phyloP scores from a whole-genome alignment of 805 yeast genomes.

The Hanseniaspora valbyensis region DNA sequence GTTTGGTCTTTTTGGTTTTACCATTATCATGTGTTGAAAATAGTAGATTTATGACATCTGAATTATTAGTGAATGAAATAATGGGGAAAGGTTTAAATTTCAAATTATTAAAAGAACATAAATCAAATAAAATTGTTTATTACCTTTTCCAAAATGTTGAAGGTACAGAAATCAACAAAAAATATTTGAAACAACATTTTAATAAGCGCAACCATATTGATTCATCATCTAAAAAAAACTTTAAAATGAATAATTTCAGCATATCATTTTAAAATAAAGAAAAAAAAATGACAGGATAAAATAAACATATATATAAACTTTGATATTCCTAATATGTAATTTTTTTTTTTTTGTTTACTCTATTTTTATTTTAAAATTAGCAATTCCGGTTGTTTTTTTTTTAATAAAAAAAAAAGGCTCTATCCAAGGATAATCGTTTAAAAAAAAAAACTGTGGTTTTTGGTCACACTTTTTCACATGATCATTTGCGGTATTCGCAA shows the following conservation, averaged over 20 bases:
- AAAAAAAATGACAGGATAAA: too few species aligned
- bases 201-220: not conserved
- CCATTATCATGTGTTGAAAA: conserved; percentile 81
- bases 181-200: not conserved
- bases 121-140: conserved; percentile 63
- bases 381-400: too few species aligned
- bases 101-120: conserved; percentile 35
- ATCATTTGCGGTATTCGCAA: conserved; percentile 13
- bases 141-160: conserved; percentile 50
- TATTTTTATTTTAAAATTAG: too few species aligned
- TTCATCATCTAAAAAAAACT: not conserved
- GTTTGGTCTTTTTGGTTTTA: conserved; percentile 58
- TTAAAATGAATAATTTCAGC: conserved; percentile 3
- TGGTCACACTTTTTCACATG: too few species aligned
- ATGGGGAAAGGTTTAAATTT: conserved; percentile 59
- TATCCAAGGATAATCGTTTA: too few species aligned
- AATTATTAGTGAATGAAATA: conserved; percentile 28
- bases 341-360: too few species aligned
- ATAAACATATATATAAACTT: too few species aligned
- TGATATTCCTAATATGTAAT: too few species aligned
- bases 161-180: not conserved
- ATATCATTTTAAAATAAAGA: not conserved
- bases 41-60: conserved; percentile 59
- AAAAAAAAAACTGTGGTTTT: too few species aligned
- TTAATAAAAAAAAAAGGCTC: not conserved